Percentiles rank a stretch among this genome's conserved stretches.
Evolutionary conservation across 2,329 filamentous ascomycete genomes (phyloP).

Genomic region (Fusarium sp.): DNA sequence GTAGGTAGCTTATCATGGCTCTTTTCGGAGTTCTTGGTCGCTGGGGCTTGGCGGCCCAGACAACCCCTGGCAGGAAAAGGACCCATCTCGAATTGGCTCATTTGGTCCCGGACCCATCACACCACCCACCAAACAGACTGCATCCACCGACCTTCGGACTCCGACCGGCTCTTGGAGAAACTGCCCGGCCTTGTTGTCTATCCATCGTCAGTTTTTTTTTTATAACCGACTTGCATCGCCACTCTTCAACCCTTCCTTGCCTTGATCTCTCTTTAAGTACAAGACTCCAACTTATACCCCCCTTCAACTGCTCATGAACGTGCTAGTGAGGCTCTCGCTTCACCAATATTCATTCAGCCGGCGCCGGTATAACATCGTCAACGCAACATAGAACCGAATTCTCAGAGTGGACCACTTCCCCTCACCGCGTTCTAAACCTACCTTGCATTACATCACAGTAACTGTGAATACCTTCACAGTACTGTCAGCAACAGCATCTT

Average conservation of each 20-base stretch:
- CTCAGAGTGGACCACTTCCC: constrained; percentile 17
- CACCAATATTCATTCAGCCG: constrained; percentile 33
- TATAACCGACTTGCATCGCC: constrained; percentile 48
- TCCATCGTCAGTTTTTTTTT: constrained; percentile 42
- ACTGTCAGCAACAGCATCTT: constrained; percentile 8
- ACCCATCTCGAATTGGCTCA: constrained; percentile 47
- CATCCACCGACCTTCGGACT: constrained; percentile 48
- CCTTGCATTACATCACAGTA: constrained; percentile 16
- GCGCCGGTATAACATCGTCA: constrained; percentile 40
- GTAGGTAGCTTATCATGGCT: constrained; percentile 46
- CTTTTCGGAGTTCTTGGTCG: constrained; percentile 18
- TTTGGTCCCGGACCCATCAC: constrained; percentile 48
- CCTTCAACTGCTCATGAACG: constrained; percentile 45
- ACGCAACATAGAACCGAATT: constrained; percentile 37
- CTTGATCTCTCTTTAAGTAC: constrained; percentile 19
- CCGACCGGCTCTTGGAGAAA: constrained; percentile 45
- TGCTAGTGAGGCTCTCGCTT: constrained; percentile 45
- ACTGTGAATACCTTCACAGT: constrained; percentile 14
- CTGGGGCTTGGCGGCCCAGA: constrained; percentile 5
- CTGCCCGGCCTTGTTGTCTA: constrained; percentile 24
- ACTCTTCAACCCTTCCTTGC: constrained; percentile 24
- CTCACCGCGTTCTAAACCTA: constrained; percentile 14
- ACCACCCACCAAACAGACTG: constrained; percentile 41
- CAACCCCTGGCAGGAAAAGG: constrained; percentile 39
- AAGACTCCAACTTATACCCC: constrained; percentile 35